Conservation (phyloP, 169 alveolate genomes). For the Nephromyces sp. region DNA sequence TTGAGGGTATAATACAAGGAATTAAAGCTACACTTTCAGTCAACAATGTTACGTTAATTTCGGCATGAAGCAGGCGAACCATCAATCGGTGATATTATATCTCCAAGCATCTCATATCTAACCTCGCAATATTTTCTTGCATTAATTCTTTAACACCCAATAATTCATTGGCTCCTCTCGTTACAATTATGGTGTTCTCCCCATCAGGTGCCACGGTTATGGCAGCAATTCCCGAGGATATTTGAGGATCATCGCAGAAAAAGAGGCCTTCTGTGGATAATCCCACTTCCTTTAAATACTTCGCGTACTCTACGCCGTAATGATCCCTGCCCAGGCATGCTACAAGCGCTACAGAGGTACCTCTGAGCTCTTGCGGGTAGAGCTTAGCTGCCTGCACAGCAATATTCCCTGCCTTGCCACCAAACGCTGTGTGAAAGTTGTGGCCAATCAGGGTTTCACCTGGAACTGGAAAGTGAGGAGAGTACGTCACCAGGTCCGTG, state of each 20-base stretch:
- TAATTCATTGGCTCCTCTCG: constrained; percentile 25
- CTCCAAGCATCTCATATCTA: neutral
- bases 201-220: constrained; percentile 30
- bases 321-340: constrained; percentile 32
- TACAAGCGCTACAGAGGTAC: constrained; percentile 20
- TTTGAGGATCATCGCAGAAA: neutral
- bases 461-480: constrained; percentile 18
- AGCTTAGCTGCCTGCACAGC: constrained; percentile 39
- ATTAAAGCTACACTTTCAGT: no score
- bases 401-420: constrained; percentile 43
- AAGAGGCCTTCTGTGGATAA: constrained; percentile 20
- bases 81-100: no score
- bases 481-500: constrained; percentile 18
- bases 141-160: constrained; percentile 9
- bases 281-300: constrained; percentile 1
- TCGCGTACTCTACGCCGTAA: constrained; percentile 7
- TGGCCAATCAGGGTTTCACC: constrained; percentile 35
- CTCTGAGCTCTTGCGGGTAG: neutral
- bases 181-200: constrained; percentile 26
- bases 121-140: neutral
- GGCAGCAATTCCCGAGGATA: constrained; percentile 27
- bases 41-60: no score
- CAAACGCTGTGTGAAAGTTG: constrained; percentile 7
- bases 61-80: no score
- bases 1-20: no score